phyloP scores from a whole-genome alignment of 495 filamentous ascomycete species.

The Tuber magnatum region DNA sequence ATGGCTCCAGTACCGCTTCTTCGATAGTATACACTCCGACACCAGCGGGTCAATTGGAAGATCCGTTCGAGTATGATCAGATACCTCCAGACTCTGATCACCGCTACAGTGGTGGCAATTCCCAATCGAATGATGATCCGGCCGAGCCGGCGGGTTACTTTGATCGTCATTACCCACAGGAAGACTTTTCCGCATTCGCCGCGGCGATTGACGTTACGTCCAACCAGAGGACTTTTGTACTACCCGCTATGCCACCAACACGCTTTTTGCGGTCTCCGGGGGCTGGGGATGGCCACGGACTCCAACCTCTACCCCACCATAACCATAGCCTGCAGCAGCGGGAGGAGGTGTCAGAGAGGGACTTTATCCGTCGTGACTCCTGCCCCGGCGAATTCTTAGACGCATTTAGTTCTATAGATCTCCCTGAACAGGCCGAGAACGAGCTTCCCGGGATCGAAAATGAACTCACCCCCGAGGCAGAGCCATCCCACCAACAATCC shows the following conservation, averaged over 20 bases:
- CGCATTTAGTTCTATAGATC: constrained; percentile 32
- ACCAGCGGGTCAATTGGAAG: constrained; percentile 35
- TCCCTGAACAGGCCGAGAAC: constrained; percentile 22
- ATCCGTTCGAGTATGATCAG: constrained; percentile 39
- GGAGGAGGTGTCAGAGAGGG: neutral
- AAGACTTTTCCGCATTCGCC: constrained; percentile 35
- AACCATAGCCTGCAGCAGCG: constrained; percentile 3
- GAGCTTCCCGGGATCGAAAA: neutral
- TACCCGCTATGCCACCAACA: constrained; percentile 31
- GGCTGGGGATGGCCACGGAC: neutral
- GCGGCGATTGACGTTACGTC: constrained; percentile 35
- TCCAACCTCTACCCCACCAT: constrained; percentile 12
- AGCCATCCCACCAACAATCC: constrained; percentile 14
- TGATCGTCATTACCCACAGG: constrained; percentile 25
- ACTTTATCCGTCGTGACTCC: constrained; percentile 30
- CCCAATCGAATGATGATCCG: neutral
- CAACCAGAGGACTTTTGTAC: constrained; percentile 33
- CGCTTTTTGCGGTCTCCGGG: constrained; percentile 20
- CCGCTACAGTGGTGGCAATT: neutral
- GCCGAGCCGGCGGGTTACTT: constrained; percentile 6
- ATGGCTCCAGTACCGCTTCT: constrained; percentile 39
- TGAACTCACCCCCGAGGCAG: neutral
- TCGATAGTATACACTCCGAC: constrained; percentile 35
- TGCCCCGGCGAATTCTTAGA: constrained; percentile 33
- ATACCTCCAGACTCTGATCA: constrained; percentile 16